Conservation (phyloP, 768 basidiomycete genomes). For the Suillus sp. region DNA sequence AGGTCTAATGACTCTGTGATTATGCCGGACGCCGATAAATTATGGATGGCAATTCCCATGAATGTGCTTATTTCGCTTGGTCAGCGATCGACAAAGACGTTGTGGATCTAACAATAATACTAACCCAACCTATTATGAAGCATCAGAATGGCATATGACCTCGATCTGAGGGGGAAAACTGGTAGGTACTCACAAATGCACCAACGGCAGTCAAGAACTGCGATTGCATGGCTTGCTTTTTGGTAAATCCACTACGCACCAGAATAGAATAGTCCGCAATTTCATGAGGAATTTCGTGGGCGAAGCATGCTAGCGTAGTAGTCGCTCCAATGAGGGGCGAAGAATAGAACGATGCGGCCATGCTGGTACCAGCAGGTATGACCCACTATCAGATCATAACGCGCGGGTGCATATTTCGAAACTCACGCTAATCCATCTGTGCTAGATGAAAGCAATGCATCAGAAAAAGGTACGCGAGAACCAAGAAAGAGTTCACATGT, state of each 20-base stretch:
- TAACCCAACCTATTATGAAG: conserved; percentile 39
- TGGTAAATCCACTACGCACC: conserved; percentile 87
- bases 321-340: conserved; percentile 92
- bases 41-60: conserved; percentile 85
- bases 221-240: conserved; percentile 89
- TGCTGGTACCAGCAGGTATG: conserved; percentile 44
- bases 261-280: conserved; percentile 97
- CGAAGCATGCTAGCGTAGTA: conserved; percentile 93
- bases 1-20: conserved; percentile 54
- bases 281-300: conserved; percentile 94
- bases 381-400: conserved; percentile 9
- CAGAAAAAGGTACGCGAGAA: conserved; percentile 20
- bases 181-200: conserved; percentile 65
- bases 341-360: conserved; percentile 98
- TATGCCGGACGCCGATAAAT: conserved; percentile 57
- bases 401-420: conserved; percentile 12
- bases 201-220: conserved; percentile 92
- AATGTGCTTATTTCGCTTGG: conserved; percentile 57
- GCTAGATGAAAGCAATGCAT: conserved; percentile 38
- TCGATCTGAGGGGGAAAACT: conserved; percentile 13
- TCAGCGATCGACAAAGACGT: conserved; percentile 6
- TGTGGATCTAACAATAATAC: conserved; percentile 8
- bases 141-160: conserved; percentile 21
- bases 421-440: conserved; percentile 92
- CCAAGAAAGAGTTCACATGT: conserved; percentile 58